Conservation (phyloP, 495 filamentous ascomycete species). For the Penicillium diatomitis region DNA sequence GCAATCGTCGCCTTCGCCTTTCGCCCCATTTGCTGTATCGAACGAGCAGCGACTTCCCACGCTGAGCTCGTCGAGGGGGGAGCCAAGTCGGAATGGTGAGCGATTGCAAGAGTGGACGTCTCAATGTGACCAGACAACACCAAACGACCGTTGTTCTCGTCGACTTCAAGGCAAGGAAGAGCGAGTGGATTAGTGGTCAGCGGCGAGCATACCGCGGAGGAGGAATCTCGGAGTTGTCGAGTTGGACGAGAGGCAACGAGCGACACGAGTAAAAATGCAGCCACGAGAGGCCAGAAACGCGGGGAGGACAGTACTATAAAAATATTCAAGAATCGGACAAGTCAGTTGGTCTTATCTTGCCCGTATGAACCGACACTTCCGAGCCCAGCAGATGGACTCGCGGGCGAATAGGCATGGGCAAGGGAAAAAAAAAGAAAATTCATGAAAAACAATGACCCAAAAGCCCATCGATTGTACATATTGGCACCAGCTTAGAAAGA, state of each 20-base stretch:
- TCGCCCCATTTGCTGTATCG: constrained; percentile 33
- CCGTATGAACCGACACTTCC: constrained; percentile 16
- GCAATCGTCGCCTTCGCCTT: constrained; percentile 31
- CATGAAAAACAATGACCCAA: too few species aligned
- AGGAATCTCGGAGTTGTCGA: constrained; percentile 6
- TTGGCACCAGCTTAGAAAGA: background rate
- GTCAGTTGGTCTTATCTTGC: too few species aligned
- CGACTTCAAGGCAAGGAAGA: constrained; percentile 14
- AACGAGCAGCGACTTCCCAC: constrained; percentile 14
- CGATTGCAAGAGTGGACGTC: constrained; percentile 7
- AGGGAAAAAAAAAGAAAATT: background rate
- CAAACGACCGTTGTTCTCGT: background rate
- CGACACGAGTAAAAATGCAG: constrained; percentile 2
- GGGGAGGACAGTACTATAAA: constrained; percentile 10
- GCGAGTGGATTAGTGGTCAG: constrained; percentile 1
- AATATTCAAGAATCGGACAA: constrained; percentile 2
- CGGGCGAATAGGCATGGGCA: constrained; percentile 6
- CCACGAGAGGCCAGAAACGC: background rate
- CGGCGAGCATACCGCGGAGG: constrained; percentile 9
- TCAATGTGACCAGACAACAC: constrained; percentile 6
- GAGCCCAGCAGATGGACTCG: constrained; percentile 13
- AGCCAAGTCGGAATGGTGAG: constrained; percentile 3
- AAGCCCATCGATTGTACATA: too few species aligned
- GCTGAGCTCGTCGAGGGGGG: constrained; percentile 3
- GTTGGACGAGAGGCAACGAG: constrained; percentile 13